Evolutionary conservation across 441 rosid genomes (phyloP), one percentile per base, ranked within the genome.

Genomic region (Melastoma candidum): DNA sequence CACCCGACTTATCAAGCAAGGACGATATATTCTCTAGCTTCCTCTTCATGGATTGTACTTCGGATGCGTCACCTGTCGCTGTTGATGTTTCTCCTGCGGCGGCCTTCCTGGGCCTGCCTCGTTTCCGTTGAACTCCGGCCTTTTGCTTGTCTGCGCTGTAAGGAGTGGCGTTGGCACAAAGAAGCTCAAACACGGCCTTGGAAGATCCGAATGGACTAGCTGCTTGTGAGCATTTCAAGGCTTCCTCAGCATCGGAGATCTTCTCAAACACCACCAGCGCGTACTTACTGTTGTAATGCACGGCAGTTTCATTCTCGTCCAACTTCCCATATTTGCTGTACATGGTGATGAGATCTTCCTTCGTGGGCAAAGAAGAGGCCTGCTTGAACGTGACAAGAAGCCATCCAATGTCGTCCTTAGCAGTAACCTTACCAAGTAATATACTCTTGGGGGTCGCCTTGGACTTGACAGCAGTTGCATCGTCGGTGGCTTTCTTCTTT

Each of bases 311-410:
- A 11, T 63, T 63, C 57, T 64, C 47, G 26, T 78, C 72, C 63
- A 88, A 64, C 10, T 78, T 51, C 53, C 97, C 97, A 49, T 70
- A 81, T 60, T 64, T 78, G 51, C 72, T 58, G 47, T 75, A 85
- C 51, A 73, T 70, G 41, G 64, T 56, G 44, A 82, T 56, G 1
- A 89, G 80, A n/a, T 77, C 87, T 27, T 78, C 72, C 71, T 78
- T 85, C 1, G 78, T 45, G 43, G 95, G 95, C 66, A 89, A 60
- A 49, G 67, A 32, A n/a, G 82, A 71, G 57, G 83, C 90, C 1
- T 88, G 85, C 51, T 76, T 80, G 70, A 89, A 86, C 14, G 80
- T 57, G 58, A 75, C 78, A 45, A 57, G 54, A 36, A 89, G 81
- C 49, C 75, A 66, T 58, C 78, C 78, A 52, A 25, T 66, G 24